Conservation (phyloP, 306 rosid genomes). For the Cucurbita argyrosperma region DNA sequence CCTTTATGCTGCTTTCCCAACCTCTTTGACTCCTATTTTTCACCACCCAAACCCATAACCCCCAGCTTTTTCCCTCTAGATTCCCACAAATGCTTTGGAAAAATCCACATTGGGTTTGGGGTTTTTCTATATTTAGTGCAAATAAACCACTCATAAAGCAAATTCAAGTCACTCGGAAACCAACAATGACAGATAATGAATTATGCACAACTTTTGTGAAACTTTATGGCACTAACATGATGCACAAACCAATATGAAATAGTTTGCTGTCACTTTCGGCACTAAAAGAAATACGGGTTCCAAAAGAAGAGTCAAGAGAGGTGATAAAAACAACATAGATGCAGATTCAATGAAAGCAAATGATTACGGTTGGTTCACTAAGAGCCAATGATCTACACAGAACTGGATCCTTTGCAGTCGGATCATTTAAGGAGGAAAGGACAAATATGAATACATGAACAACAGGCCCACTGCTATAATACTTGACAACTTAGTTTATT, state of each 20-base stretch:
- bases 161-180: not conserved
- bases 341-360: constrained; percentile 4
- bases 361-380: not conserved
- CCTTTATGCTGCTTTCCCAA: constrained; percentile 9
- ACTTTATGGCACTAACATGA: not conserved
- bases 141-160: not conserved
- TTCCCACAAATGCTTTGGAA: not conserved
- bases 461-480: too few species aligned
- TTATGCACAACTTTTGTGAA: not conserved
- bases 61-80: not conserved
- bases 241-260: not conserved
- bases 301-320: not conserved
- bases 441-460: not conserved
- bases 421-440: not conserved
- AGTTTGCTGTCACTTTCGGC: constrained; percentile 1
- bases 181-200: not conserved
- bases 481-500: too few species aligned
- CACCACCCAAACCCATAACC: not conserved
- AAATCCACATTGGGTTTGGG: not conserved
- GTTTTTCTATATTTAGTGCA: not conserved
- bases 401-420: not conserved
- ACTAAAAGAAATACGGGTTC: not conserved
- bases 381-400: not conserved
- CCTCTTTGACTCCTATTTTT: constrained; percentile 9
- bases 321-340: not conserved